These are phyloP conservation scores for Piedraia hortae DNA, from an alignment of 2,329 filamentous ascomycete genomes.

Conservation along the genomic window DNA sequence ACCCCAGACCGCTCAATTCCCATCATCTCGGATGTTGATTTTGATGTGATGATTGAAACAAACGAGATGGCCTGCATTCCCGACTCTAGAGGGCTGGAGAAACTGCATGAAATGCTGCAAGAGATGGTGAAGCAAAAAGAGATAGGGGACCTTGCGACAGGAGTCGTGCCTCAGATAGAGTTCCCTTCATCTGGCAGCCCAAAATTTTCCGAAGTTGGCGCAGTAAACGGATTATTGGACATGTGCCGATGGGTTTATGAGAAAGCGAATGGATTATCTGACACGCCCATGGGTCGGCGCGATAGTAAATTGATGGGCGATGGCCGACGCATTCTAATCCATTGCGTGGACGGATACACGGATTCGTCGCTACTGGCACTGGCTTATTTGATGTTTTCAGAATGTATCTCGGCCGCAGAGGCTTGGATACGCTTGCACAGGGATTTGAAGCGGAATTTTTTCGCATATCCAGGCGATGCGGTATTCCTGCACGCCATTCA, in stretches of 20 bases:
- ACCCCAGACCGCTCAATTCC: slow-evolving; percentile 35
- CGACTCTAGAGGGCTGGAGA: slow-evolving; percentile 36
- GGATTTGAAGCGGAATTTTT: slow-evolving; percentile 67
- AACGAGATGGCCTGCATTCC: slow-evolving; percentile 57
- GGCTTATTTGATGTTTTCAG: slow-evolving; percentile 81
- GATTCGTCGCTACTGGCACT: slow-evolving; percentile 73
- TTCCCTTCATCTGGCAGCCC: slow-evolving; percentile 90
- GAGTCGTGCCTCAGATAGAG: slow-evolving; percentile 32
- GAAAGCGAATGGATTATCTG: slow-evolving; percentile 31
- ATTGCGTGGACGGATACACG: slow-evolving; percentile 89
- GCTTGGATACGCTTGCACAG: slow-evolving; percentile 74
- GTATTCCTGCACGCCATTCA: slow-evolving; percentile 53
- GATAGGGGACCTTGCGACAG: slow-evolving; percentile 1
- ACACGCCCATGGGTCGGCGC: slow-evolving; percentile 1
- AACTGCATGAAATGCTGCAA: slow-evolving; percentile 34
- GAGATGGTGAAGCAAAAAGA: slow-evolving; percentile 10
- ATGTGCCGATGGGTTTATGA: slow-evolving; percentile 79
- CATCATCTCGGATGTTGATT: slow-evolving; percentile 13
- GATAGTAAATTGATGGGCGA: too few species aligned
- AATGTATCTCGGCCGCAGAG: slow-evolving; percentile 50
- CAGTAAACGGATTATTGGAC: slow-evolving; percentile 60
- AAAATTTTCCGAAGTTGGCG: slow-evolving; percentile 45
- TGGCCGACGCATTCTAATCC: slow-evolving; percentile 52
- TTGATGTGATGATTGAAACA: slow-evolving; percentile 64
- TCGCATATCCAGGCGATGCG: slow-evolving; percentile 80